Conservation (phyloP, 176 grass and related monocot genomes). For the Carex littledalei region DNA sequence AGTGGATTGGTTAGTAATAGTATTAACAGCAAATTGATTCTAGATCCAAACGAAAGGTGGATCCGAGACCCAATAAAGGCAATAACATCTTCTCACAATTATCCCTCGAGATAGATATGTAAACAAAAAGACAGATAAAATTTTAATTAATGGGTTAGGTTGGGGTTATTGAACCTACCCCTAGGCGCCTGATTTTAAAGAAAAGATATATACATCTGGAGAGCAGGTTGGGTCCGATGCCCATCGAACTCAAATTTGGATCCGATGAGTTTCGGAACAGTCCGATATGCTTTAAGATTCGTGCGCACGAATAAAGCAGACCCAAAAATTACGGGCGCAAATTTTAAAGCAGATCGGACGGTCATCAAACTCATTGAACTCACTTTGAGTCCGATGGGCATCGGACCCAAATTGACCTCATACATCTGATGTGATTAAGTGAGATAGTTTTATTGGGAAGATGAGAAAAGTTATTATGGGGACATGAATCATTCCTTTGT, state of each 20-base stretch:
- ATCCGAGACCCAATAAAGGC: constrained; percentile 8
- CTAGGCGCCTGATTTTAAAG: not conserved
- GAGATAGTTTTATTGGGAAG: not conserved
- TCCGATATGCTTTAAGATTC: too few relatives aligned
- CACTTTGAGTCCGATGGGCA: too few relatives aligned
- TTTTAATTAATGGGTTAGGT: not conserved
- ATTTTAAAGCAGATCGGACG: too few relatives aligned
- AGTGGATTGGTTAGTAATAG: not conserved
- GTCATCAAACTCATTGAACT: too few relatives aligned
- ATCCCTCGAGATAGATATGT: not conserved
- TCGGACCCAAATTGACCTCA: too few relatives aligned
- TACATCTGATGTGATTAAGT: not conserved
- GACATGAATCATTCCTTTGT: constrained; percentile 24
- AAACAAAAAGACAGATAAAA: not conserved
- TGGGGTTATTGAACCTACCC: not conserved
- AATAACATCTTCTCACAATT: not conserved
- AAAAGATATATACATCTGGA: not conserved
- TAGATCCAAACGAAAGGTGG: not conserved
- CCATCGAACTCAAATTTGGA: too few relatives aligned
- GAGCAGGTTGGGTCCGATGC: too few relatives aligned
- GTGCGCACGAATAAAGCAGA: too few relatives aligned
- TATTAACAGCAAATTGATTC: not conserved
- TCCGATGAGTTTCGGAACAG: too few relatives aligned
- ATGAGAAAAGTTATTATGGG: constrained; percentile 3
- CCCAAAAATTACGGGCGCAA: too few relatives aligned